Evolutionary conservation across 805 yeast genomes (phyloP), one percentile per base, ranked within the genome.

Genomic region (Cyberlindnera sargentensis): DNA sequence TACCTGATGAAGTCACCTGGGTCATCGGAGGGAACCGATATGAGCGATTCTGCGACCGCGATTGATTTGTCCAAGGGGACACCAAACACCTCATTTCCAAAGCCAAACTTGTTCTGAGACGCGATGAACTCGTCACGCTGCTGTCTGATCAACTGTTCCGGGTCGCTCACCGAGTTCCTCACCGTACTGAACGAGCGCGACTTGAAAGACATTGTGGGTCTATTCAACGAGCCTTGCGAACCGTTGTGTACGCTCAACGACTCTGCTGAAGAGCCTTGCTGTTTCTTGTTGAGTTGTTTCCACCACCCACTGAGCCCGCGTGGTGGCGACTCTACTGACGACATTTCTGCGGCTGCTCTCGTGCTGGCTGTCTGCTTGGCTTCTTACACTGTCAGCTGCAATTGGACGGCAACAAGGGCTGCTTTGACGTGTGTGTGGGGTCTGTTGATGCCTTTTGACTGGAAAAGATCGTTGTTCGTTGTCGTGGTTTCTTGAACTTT

Each of bases 51-150:
- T 0, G 98, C 96, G 47, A 81, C 74, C 31, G 72, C 64, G 39
- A 91, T 72, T 11, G 95, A 86, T 27, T 75, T 73, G 8, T 74
- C 76, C 31, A 93, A 69, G 2, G 91, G 77, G 4, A 82, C 88
- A 11, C 96, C 97, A 72, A 93, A 84, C 45, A 93, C 79, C 40
- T 63, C 61, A 33, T 66, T 70, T 2, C 69, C 67, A 43, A 64
- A 67, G 2, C 64, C 69, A 43, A 65, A 63, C 37, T 60, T 55
- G 38, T 51, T 54, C 40, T 58, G 59, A 2, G 58, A 53, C 2
- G 63, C 56, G 15, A 68, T 48, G 47, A 68, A 68, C 38, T 57
- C 60, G 47, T 68, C 72, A 44, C 73, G 57, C 37, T 63, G 66
- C 28, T 53, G 57, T 51, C 66, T 54, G 50, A 49, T 63, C 52